phyloP scores from a whole-genome alignment of 2,329 filamentous ascomycete genomes.

The Purpureocillium lavendulum region DNA sequence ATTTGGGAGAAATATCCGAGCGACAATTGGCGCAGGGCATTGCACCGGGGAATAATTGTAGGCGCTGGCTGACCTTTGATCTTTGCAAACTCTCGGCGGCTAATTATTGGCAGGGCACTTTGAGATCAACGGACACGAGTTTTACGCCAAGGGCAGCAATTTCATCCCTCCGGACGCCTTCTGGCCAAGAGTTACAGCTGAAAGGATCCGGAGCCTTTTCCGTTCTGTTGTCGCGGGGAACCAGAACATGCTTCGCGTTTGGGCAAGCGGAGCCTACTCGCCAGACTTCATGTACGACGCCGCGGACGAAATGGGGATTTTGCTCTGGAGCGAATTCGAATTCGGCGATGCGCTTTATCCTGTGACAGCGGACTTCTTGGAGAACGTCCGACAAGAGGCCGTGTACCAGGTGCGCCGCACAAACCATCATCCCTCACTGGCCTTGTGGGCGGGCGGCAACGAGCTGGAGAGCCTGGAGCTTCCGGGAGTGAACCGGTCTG shows the following conservation, averaged over 20 bases:
- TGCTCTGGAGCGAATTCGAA: constrained; percentile 57
- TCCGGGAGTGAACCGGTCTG: constrained; percentile 22
- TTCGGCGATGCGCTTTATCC: constrained; percentile 55
- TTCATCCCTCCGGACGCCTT: constrained; percentile 11
- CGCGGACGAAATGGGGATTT: constrained; percentile 51
- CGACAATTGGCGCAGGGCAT: constrained; percentile 45
- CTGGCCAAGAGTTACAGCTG: constrained; percentile 37
- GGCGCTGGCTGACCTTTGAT: not conserved
- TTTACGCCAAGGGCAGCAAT: constrained; percentile 38
- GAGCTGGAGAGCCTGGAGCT: constrained; percentile 52
- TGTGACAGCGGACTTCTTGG: constrained; percentile 41
- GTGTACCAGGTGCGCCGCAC: constrained; percentile 52
- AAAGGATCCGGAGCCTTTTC: constrained; percentile 37
- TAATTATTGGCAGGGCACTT: constrained; percentile 48
- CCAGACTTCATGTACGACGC: constrained; percentile 56
- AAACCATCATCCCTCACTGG: constrained; percentile 51
- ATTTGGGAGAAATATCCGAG: constrained; percentile 43
- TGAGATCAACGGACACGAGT: constrained; percentile 54
- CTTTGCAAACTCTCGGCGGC: too few species aligned
- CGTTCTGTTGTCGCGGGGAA: constrained; percentile 44
- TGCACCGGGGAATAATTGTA: constrained; percentile 26
- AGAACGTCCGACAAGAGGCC: constrained; percentile 46
- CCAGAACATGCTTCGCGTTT: constrained; percentile 57
- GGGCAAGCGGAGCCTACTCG: constrained; percentile 51
- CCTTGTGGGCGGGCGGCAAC: constrained; percentile 48